A percentile compares a stretch with the other conserved stretches of the same genome.
Conservation (phyloP, 441 rosid genomes). For the Adansonia gregorii region DNA sequence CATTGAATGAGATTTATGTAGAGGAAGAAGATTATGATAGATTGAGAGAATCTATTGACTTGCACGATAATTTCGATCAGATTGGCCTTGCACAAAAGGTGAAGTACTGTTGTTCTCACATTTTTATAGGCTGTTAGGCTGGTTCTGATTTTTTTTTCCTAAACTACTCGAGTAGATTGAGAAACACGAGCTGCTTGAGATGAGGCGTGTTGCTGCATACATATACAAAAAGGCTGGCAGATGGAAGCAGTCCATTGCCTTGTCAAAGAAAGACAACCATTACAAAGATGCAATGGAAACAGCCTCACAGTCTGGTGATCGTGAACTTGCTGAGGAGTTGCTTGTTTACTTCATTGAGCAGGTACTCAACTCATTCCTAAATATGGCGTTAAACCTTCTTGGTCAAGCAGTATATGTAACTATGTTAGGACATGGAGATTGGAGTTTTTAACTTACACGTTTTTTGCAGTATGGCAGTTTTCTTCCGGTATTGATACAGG, state of each 20-base stretch:
- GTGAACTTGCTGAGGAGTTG: conserved; percentile 98
- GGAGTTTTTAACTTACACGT: neutral
- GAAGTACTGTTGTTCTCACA: conserved; percentile 14
- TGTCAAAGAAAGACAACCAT: conserved; percentile 94
- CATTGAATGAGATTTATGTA: conserved; percentile 82
- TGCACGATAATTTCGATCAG: conserved; percentile 89
- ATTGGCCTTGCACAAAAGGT: conserved; percentile 93
- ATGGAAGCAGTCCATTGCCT: conserved; percentile 98
- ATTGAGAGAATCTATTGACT: conserved; percentile 86
- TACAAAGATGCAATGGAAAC: conserved; percentile 99
- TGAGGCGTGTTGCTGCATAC: conserved; percentile 99
- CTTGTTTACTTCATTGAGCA: conserved; percentile 95
- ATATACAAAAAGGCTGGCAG: conserved; percentile 98
- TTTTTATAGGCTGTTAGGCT: conserved; percentile 38
- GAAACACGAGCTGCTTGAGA: conserved; percentile 98
- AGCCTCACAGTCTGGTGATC: conserved; percentile 97
- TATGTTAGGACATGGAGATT: neutral
- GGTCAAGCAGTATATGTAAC: neutral
- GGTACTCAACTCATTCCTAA: conserved; percentile 42
- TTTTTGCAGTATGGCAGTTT: neutral
- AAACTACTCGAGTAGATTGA: conserved; percentile 58
- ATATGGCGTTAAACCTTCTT: neutral
- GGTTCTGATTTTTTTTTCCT: conserved; percentile 20
- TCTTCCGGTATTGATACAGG: neutral
- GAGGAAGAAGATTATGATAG: conserved; percentile 98